Evolutionary conservation across 208 protist genomes (phyloP).

Genomic region (Trypanosomatidae sp.): DNA sequence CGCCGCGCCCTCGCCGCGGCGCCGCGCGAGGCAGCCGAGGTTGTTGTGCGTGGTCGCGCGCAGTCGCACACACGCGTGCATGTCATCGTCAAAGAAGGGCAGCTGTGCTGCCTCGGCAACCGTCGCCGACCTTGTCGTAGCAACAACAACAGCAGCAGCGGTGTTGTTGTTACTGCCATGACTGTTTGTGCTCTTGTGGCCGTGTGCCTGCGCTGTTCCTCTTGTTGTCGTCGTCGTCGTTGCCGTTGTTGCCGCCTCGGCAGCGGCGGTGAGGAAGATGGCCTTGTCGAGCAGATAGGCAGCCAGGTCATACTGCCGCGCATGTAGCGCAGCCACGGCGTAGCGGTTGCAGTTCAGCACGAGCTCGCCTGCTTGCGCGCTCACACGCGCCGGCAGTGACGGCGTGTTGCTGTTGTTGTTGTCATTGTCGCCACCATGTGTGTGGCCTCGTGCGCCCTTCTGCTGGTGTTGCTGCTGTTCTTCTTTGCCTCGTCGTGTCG

Average conservation of each 20-base stretch:
- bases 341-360: slow-evolving; percentile 71
- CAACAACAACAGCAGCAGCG: background rate
- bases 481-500: background rate
- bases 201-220: background rate
- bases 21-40: slow-evolving; percentile 78
- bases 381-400: slow-evolving; percentile 9
- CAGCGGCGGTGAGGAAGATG: slow-evolving; percentile 58
- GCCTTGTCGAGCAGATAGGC: slow-evolving; percentile 61
- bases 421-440: slow-evolving; percentile 4
- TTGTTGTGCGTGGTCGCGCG: slow-evolving; percentile 83
- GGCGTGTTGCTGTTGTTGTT: slow-evolving; percentile 8
- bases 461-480: background rate
- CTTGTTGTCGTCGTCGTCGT: background rate
- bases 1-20: slow-evolving; percentile 31
- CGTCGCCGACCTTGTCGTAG: slow-evolving; percentile 15
- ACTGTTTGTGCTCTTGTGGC: background rate
- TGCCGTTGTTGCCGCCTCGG: background rate
- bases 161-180: background rate
- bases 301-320: slow-evolving; percentile 31
- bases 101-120: too few species aligned
- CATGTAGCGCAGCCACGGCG: slow-evolving; percentile 56
- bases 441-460: background rate
- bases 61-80: slow-evolving; percentile 42
- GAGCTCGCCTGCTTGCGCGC: slow-evolving; percentile 34
- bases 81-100: too few species aligned